Evolutionary conservation across 352 stramenopile genomes (phyloP).

Genomic region (Globisporangium nodosum): DNA sequence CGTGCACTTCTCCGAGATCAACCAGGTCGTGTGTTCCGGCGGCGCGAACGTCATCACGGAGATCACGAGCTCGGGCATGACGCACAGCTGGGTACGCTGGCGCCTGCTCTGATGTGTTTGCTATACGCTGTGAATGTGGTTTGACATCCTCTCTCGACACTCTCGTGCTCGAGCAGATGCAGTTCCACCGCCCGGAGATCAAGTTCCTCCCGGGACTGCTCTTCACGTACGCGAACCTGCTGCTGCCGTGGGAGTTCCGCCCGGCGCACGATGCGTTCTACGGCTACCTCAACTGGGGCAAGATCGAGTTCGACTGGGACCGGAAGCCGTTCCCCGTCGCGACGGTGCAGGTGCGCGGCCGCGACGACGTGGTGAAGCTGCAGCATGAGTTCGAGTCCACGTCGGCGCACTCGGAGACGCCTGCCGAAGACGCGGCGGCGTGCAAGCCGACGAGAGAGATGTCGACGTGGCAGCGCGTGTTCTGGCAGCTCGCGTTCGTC

Average conservation of each 20-base stretch:
- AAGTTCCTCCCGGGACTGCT: constrained; percentile 49
- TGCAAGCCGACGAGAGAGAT: constrained; percentile 47
- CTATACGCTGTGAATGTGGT: too few relatives aligned
- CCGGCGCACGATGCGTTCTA: constrained; percentile 62
- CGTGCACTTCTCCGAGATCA: constrained; percentile 91
- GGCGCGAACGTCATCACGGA: constrained; percentile 62
- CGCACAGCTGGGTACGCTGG: constrained; percentile 85
- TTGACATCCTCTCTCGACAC: not conserved
- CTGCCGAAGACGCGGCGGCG: constrained; percentile 33
- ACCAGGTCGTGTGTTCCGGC: constrained; percentile 86
- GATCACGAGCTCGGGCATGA: constrained; percentile 92
- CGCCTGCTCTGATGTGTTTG: not conserved
- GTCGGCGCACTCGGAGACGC: constrained; percentile 28
- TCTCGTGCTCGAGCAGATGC: constrained; percentile 35
- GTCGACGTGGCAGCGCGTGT: constrained; percentile 21
- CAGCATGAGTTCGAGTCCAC: constrained; percentile 49
- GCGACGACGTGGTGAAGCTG: constrained; percentile 67
- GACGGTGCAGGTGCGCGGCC: constrained; percentile 47
- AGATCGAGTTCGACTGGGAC: constrained; percentile 90
- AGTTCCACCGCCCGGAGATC: constrained; percentile 54
- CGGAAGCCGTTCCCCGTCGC: constrained; percentile 41
- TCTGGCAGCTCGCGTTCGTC: constrained; percentile 39
- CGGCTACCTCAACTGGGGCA: constrained; percentile 90
- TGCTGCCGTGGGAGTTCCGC: constrained; percentile 79
- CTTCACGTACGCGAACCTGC: constrained; percentile 68